These are phyloP conservation scores for Pseudocercospora fuligena DNA, from an alignment of 2,329 filamentous ascomycete species.

Conservation along the genomic window DNA sequence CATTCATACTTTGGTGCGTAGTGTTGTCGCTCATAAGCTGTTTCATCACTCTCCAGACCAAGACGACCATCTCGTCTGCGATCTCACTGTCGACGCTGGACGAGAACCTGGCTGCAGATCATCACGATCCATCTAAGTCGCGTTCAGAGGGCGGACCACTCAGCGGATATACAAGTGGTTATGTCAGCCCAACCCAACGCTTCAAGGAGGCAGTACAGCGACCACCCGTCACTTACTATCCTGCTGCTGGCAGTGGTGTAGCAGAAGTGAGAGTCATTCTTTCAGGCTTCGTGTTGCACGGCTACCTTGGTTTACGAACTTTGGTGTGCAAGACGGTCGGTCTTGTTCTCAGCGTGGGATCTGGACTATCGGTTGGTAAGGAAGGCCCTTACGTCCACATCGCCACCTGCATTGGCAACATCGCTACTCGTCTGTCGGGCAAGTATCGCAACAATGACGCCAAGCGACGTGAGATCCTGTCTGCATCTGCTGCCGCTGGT, in stretches of 20 bases:
- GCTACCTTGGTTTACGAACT: constrained; percentile 88
- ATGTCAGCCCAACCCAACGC: constrained; percentile 46
- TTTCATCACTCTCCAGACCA: constrained; percentile 82
- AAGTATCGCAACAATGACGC: constrained; percentile 96
- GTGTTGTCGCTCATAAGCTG: constrained; percentile 74
- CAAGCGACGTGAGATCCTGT: constrained; percentile 91
- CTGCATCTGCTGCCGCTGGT: constrained; percentile 86
- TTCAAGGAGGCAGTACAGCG: constrained; percentile 47
- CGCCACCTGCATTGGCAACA: constrained; percentile 92
- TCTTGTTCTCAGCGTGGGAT: constrained; percentile 85
- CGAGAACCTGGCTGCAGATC: constrained; percentile 81
- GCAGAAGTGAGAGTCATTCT: constrained; percentile 97
- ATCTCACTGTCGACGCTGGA: constrained; percentile 87
- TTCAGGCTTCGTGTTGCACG: constrained; percentile 96
- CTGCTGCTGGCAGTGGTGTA: constrained; percentile 92
- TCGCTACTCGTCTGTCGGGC: constrained; percentile 86
- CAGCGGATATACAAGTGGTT: constrained; percentile 34
- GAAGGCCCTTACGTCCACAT: constrained; percentile 98
- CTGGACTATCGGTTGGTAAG: constrained; percentile 91
- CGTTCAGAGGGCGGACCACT: constrained; percentile 46
- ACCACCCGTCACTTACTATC: constrained; percentile 89
- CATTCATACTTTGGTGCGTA: constrained; percentile 76
- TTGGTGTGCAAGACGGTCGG: constrained; percentile 83
- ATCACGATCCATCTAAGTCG: constrained; percentile 44
- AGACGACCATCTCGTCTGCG: constrained; percentile 88